phyloP scores from a whole-genome alignment of 768 basidiomycete genomes.

The Polyporus arcularius region DNA sequence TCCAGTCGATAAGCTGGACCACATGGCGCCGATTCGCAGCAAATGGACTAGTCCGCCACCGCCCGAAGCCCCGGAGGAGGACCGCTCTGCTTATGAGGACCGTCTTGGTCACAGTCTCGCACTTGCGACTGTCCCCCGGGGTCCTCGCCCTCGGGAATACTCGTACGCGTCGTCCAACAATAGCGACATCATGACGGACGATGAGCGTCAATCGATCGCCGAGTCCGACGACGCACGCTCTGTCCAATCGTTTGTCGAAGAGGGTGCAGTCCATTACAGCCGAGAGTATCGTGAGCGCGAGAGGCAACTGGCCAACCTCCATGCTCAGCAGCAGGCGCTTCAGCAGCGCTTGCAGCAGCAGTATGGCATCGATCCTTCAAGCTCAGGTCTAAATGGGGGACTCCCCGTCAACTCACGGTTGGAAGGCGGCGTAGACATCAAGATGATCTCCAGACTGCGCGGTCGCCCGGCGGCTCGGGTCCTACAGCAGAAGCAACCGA shows the following conservation, averaged over 20 bases:
- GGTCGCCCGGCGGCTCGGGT: constrained; percentile 23
- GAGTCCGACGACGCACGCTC: constrained; percentile 74
- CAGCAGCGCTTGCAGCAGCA: constrained; percentile 14
- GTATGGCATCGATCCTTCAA: constrained; percentile 21
- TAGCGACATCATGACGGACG: constrained; percentile 68
- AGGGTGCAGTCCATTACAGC: constrained; percentile 19
- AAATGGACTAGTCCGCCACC: constrained; percentile 90
- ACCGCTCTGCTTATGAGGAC: constrained; percentile 66
- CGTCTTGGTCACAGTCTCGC: constrained; percentile 66
- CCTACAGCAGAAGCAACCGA: constrained; percentile 12
- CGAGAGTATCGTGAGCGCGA: constrained; percentile 17
- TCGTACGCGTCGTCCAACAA: constrained; percentile 52
- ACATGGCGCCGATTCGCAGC: constrained; percentile 78
- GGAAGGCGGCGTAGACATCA: constrained; percentile 21
- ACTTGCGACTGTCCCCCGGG: constrained; percentile 65
- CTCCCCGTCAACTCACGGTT: constrained; percentile 8
- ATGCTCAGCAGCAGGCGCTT: constrained; percentile 3
- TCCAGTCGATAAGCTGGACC: constrained; percentile 48
- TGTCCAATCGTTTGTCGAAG: constrained; percentile 65
- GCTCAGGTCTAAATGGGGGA: constrained; percentile 2
- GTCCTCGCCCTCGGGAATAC: constrained; percentile 54
- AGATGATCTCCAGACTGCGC: constrained; percentile 23
- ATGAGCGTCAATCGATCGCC: constrained; percentile 61
- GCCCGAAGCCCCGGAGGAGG: constrained; percentile 67
- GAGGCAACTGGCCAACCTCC: constrained; percentile 8